Evolutionary conservation across 2,329 filamentous ascomycete genomes (phyloP).

Genomic region (Alternaria hordeiaustralica): DNA sequence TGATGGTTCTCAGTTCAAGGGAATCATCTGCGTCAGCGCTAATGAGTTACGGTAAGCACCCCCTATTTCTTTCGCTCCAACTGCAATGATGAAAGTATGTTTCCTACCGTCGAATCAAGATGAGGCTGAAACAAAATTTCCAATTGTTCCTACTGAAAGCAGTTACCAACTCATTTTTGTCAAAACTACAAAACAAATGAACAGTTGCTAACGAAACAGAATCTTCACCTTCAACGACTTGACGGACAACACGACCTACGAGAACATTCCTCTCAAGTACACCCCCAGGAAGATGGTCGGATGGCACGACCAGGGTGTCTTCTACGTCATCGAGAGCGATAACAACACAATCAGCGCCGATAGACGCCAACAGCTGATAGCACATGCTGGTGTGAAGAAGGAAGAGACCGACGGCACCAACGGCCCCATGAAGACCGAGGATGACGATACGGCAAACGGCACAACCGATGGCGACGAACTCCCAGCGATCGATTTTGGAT

Average conservation of each 20-base stretch:
- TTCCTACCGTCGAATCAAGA: slow-evolving; percentile 42
- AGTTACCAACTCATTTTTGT: slow-evolving; percentile 9
- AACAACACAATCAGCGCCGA: slow-evolving; percentile 86
- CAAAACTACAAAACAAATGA: background rate
- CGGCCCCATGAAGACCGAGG: slow-evolving; percentile 27
- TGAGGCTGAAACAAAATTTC: slow-evolving; percentile 61
- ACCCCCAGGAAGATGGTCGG: slow-evolving; percentile 88
- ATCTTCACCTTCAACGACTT: slow-evolving; percentile 92
- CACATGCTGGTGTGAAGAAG: slow-evolving; percentile 62
- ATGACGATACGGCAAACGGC: slow-evolving; percentile 23
- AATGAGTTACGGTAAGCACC: slow-evolving; percentile 79
- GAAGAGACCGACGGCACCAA: slow-evolving; percentile 49
- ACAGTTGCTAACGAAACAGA: slow-evolving; percentile 51
- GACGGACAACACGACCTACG: slow-evolving; percentile 83
- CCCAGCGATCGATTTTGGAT: slow-evolving; percentile 84
- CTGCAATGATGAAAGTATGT: slow-evolving; percentile 70
- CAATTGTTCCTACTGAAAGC: slow-evolving; percentile 98
- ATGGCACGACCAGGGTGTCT: slow-evolving; percentile 85
- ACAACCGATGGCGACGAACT: slow-evolving; percentile 58
- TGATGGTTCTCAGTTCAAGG: slow-evolving; percentile 92
- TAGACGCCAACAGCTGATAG: slow-evolving; percentile 75
- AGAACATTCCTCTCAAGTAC: slow-evolving; percentile 84
- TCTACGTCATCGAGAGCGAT: slow-evolving; percentile 93
- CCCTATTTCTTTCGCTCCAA: slow-evolving; percentile 35
- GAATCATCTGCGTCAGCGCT: slow-evolving; percentile 91